Evolutionary conservation across 2,329 filamentous ascomycete species (phyloP).

Genomic region (Talaromyces atroroseus): DNA sequence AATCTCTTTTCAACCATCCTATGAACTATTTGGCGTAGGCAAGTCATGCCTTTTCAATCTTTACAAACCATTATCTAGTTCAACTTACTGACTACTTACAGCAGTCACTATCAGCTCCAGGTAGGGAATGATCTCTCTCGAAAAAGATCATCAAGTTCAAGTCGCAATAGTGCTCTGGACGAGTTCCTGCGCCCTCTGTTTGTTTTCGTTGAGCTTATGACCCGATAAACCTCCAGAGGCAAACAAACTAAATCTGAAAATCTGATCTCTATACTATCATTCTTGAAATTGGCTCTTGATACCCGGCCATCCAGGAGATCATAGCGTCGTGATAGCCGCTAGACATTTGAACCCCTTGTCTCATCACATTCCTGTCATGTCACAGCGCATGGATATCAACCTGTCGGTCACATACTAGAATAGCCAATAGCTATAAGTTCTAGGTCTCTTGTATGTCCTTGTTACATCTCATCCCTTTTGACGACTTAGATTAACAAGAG

Average conservation of each 20-base stretch:
- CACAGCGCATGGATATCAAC: not conserved
- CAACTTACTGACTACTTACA: not conserved
- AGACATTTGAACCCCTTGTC: not conserved
- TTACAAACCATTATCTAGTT: not conserved
- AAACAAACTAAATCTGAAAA: not conserved
- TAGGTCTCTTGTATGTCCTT: not conserved
- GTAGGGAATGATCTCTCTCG: not conserved
- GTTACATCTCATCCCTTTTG: not conserved
- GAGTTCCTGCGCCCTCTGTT: not conserved
- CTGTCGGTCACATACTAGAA: not conserved
- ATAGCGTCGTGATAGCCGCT: not conserved
- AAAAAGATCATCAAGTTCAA: too few species aligned
- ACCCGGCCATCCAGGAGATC: not conserved
- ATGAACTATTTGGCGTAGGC: not conserved
- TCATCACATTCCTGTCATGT: constrained; percentile 8
- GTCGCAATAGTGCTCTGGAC: too few species aligned
- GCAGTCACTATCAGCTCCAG: not conserved
- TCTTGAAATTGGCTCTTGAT: not conserved
- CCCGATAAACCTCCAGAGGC: not conserved
- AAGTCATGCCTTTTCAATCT: not conserved
- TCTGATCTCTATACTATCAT: not conserved
- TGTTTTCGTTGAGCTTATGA: not conserved
- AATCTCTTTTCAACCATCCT: not conserved
- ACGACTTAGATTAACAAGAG: not conserved
- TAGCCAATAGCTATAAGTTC: not conserved